Evolutionary conservation across 2,329 filamentous ascomycete species (phyloP).

Genomic region (Coleophoma cylindrospora): DNA sequence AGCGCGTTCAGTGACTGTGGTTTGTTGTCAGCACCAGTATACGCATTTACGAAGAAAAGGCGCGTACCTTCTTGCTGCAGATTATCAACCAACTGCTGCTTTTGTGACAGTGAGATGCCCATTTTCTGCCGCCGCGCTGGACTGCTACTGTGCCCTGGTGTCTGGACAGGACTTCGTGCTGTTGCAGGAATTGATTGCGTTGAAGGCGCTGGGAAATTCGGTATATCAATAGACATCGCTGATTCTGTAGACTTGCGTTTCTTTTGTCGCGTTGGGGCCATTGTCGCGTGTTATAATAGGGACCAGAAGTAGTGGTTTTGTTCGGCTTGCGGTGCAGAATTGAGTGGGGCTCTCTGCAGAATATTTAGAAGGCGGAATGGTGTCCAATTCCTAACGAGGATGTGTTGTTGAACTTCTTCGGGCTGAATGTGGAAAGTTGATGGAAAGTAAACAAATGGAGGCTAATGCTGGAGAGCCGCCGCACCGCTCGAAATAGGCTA

Average conservation of each 20-base stretch:
- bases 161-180: constrained; percentile 27
- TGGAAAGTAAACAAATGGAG: constrained; percentile 35
- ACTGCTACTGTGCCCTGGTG: constrained; percentile 40
- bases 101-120: constrained; percentile 65
- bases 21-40: background rate
- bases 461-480: constrained; percentile 12
- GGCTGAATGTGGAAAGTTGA: constrained; percentile 1
- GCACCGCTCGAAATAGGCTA: constrained; percentile 12
- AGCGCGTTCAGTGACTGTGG: constrained; percentile 76
- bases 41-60: constrained; percentile 7
- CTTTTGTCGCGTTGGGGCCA: constrained; percentile 44
- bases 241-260: constrained; percentile 36
- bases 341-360: too few relatives aligned
- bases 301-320: background rate
- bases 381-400: too few relatives aligned
- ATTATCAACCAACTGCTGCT: constrained; percentile 85
- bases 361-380: too few relatives aligned
- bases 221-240: constrained; percentile 15
- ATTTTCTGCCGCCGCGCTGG: constrained; percentile 58
- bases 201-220: constrained; percentile 20
- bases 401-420: too few relatives aligned
- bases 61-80: constrained; percentile 77
- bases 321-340: background rate
- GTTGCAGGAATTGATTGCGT: constrained; percentile 26
- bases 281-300: constrained; percentile 26